Evolutionary conservation across 441 rosid genomes (phyloP).

Genomic region (Pelargonium exstipulatum): DNA sequence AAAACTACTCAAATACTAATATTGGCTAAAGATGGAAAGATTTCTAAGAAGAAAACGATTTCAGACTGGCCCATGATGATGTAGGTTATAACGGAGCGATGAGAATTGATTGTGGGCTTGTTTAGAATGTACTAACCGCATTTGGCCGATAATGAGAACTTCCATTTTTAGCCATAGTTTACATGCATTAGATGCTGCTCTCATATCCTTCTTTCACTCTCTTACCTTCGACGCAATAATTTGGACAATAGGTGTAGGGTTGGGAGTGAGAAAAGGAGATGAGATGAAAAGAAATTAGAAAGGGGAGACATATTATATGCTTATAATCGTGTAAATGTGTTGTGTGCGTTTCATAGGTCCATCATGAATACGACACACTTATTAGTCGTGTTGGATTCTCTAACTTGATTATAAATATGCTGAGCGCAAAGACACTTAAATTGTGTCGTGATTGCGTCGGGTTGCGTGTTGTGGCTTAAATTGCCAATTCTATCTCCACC

Average conservation of each 20-base stretch:
- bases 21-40: neutral
- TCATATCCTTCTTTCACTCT: neutral
- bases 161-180: neutral
- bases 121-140: neutral
- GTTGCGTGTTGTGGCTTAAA: neutral
- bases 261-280: neutral
- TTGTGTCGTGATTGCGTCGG: neutral
- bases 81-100: neutral
- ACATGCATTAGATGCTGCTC: neutral
- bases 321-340: neutral
- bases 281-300: neutral
- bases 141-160: neutral
- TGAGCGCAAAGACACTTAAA: neutral
- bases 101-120: neutral
- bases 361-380: neutral
- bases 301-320: neutral
- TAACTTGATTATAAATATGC: neutral
- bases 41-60: neutral
- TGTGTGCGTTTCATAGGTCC: neutral
- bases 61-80: neutral
- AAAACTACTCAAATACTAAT: neutral
- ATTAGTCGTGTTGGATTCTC: neutral
- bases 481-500: neutral
- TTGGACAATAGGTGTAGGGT: neutral
- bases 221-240: neutral